These are phyloP conservation scores for Poterioochromonas sp. DNA, from an alignment of 352 stramenopile species.

Conservation along the genomic window DNA sequence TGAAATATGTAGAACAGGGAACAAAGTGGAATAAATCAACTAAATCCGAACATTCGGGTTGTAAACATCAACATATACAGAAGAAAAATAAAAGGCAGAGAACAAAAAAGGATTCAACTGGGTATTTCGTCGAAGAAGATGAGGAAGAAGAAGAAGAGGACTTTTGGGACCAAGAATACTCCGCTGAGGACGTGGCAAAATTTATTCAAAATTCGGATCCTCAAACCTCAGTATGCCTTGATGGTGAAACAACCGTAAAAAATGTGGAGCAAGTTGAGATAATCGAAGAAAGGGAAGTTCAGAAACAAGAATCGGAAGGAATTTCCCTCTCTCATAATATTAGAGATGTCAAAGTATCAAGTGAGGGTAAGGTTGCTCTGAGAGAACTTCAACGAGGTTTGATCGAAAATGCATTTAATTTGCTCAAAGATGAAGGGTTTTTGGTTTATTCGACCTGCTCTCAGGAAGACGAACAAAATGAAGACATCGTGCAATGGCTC, in stretches of 20 bases:
- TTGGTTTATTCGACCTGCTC: constrained; percentile 25
- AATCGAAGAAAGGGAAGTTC: too few relatives aligned
- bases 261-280: background rate
- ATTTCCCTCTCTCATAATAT: background rate
- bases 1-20: background rate
- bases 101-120: too few relatives aligned
- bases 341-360: background rate
- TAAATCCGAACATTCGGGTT: too few relatives aligned
- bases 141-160: background rate
- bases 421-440: background rate
- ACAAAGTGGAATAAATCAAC: background rate
- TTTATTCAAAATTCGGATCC: too few relatives aligned
- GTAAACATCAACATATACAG: too few relatives aligned
- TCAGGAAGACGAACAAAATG: background rate
- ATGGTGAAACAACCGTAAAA: background rate
- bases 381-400: background rate
- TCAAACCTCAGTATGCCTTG: too few relatives aligned
- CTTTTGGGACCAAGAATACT: background rate
- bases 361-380: background rate
- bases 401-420: background rate
- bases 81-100: too few relatives aligned
- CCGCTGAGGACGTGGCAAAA: background rate
- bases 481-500: background rate
- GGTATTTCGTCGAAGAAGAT: too few relatives aligned
- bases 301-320: background rate